Evolutionary conservation across 192 early-diverging fungal species (phyloP).

Genomic region (Coemansia sp.): DNA sequence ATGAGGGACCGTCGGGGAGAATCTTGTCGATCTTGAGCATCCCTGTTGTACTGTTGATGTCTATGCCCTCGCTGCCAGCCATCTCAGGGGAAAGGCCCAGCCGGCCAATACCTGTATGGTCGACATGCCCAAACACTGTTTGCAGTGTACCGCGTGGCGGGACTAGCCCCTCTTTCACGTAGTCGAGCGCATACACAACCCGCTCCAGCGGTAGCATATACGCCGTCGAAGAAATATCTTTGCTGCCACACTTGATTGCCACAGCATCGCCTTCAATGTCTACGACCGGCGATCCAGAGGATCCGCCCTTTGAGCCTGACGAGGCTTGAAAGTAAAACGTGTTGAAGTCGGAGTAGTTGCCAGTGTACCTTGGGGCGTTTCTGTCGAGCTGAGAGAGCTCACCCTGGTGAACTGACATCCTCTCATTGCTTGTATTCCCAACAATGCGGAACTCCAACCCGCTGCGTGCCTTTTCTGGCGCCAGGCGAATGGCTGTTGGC

Average conservation of each 20-base stretch:
- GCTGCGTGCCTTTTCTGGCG: constrained; percentile 65
- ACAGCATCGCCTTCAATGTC: constrained; percentile 75
- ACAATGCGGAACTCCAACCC: constrained; percentile 73
- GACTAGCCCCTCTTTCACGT: constrained; percentile 51
- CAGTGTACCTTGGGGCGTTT: constrained; percentile 62
- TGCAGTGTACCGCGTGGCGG: constrained; percentile 77
- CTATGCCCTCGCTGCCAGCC: constrained; percentile 55
- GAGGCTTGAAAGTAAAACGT: constrained; percentile 78
- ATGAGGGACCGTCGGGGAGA: constrained; percentile 70
- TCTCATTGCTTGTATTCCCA: constrained; percentile 75
- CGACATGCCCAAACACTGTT: constrained; percentile 65
- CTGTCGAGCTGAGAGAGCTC: constrained; percentile 72
- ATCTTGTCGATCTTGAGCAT: constrained; percentile 64
- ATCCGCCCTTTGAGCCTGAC: constrained; percentile 63
- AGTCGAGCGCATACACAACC: constrained; percentile 61
- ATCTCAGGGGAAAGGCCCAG: constrained; percentile 11
- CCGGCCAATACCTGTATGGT: constrained; percentile 53
- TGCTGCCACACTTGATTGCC: constrained; percentile 61
- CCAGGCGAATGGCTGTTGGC: constrained; percentile 52
- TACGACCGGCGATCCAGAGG: constrained; percentile 72
- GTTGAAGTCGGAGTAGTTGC: constrained; percentile 64
- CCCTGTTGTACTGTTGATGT: constrained; percentile 62
- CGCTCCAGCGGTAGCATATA: constrained; percentile 75
- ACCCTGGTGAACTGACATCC: constrained; percentile 71
- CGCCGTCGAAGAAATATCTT: constrained; percentile 49